Base-by-base conservation (phyloP, 2,329 filamentous ascomycete species). In the Leptographium radiaticola region DNA sequence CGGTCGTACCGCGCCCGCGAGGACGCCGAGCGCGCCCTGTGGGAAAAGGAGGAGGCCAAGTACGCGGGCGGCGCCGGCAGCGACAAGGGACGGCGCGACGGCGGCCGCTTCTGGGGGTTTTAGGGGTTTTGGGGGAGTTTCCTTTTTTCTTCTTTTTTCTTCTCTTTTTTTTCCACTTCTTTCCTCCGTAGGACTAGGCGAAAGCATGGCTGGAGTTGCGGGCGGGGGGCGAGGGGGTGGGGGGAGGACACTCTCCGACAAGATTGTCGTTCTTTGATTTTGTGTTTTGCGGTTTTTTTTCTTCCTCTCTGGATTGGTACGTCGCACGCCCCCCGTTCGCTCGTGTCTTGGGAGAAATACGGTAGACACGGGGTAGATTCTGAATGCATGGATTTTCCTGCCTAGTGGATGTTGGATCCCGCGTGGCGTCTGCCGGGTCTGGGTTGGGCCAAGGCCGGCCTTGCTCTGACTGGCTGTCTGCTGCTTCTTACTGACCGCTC, bases 31-130 rank as follows among this genome's bases (percentile, higher is more conserved):
- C 71, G 84, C 54, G 65, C 72, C 59, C 72, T 77, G 61, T 90
- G 85, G 84, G 83, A 87, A 64, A 77, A 83, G 57, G 78, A 85
- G 56, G 84, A 88, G 69, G 75, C 75, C 58, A 76, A 73, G 60
- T 88, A 79, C 64, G 77, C 75, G 1, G 80, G 79, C 10, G 80
- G 80, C 20, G 76, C 77, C n/a, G 81, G 80, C 4, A 71, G 67
- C 13, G 75, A 77, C 54, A 70, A 70, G 56, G 70, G 68, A 1
- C 64, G 68, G 33, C 52, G 52, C 6, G 55, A 52, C n/a, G 31
- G 49, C 36, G 33, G 25, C 9, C 12, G 34, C 18, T 49, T 49
- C 36, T 49, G 36, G 47, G 47, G 20, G 12, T 49, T 30, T 13
- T 45, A 31, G 9, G 11, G 42, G 18, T 12, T 25, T 18, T 18